Conservation (phyloP, 345 rosid species). For the Clausena lansium region DNA sequence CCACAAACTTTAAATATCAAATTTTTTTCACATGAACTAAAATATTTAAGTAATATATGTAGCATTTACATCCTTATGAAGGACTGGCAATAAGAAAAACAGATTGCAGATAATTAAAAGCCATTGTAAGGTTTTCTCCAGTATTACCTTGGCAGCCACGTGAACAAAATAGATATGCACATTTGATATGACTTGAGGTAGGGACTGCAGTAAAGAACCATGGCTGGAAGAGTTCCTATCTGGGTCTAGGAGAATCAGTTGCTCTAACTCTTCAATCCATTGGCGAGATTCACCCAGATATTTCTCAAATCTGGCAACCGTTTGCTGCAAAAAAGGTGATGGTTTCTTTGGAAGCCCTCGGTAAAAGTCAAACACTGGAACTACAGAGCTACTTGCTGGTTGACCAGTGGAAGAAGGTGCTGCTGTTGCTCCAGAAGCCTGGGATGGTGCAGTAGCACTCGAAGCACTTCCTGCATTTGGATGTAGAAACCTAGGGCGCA, state of each 20-base stretch:
- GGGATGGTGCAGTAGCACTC: slow-evolving; percentile 63
- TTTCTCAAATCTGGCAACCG: slow-evolving; percentile 85
- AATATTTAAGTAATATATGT: neutral
- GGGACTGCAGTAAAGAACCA: slow-evolving; percentile 67
- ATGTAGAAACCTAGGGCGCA: slow-evolving; percentile 74
- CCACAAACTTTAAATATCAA: neutral
- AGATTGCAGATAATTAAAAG: slow-evolving; percentile 1
- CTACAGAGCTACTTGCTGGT: slow-evolving; percentile 41
- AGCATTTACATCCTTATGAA: neutral
- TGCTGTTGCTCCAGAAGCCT: slow-evolving; percentile 50
- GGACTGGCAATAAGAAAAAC: neutral
- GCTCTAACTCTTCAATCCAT: slow-evolving; percentile 95
- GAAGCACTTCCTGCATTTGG: slow-evolving; percentile 44
- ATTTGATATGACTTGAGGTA: slow-evolving; percentile 89
- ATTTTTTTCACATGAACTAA: neutral
- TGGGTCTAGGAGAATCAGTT: slow-evolving; percentile 68
- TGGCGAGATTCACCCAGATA: slow-evolving; percentile 78
- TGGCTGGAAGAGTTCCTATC: slow-evolving; percentile 52
- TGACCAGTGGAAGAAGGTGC: slow-evolving; percentile 55
- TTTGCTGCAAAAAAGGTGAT: slow-evolving; percentile 72
- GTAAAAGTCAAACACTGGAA: slow-evolving; percentile 78
- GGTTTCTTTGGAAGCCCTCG: slow-evolving; percentile 92
- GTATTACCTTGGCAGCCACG: slow-evolving; percentile 91
- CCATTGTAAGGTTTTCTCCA: neutral
- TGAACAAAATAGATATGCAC: slow-evolving; percentile 90